Conservation (phyloP, 1,139 yeast genomes). For the Geotrichum reessii region DNA sequence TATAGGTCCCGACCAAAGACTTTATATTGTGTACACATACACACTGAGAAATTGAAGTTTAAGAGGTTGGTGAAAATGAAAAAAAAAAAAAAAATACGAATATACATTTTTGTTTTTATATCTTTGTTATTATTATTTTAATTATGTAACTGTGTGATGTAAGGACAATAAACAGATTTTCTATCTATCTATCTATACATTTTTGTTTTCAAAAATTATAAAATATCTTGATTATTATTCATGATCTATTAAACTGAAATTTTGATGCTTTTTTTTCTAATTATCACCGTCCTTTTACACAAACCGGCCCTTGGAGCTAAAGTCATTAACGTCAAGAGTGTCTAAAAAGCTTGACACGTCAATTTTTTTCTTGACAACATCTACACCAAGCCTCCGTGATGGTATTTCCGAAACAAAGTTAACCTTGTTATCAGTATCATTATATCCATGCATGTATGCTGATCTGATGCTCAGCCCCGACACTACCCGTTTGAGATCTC, state of each 20-base stretch:
- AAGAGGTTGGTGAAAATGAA: too few relatives aligned
- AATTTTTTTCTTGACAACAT: background rate
- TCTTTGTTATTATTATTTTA: too few relatives aligned
- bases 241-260: background rate
- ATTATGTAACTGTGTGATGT: too few relatives aligned
- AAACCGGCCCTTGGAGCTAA: background rate
- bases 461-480: constrained; percentile 7
- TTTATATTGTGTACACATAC: background rate
- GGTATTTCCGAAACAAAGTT: background rate
- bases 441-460: background rate
- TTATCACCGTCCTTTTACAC: too few relatives aligned
- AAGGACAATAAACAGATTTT: too few relatives aligned
- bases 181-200: too few relatives aligned
- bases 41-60: too few relatives aligned
- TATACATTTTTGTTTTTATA: too few relatives aligned
- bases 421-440: background rate
- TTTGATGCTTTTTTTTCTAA: too few relatives aligned
- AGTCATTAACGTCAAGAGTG: background rate
- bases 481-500: background rate
- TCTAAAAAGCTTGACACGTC: background rate
- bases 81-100: too few relatives aligned
- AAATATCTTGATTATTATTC: background rate
- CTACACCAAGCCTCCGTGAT: background rate
- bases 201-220: too few relatives aligned
- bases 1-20: background rate